phyloP scores from a whole-genome alignment of 176 grass and related monocot species.

The Puya raimondii region DNA sequence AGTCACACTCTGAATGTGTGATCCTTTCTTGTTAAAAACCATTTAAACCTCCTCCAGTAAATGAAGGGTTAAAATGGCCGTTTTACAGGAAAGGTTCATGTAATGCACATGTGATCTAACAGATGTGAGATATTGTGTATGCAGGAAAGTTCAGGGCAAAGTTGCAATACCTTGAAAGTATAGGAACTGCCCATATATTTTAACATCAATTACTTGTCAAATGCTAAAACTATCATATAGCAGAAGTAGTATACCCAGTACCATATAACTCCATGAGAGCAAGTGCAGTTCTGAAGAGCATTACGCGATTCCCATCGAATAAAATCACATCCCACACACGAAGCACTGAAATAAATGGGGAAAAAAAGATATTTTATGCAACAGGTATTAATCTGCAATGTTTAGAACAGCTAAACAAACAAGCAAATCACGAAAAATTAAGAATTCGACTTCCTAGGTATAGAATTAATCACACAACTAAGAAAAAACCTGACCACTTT shows the following conservation, averaged over 20 bases:
- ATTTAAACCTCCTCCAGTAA: too few species aligned
- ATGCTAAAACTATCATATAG: too few species aligned
- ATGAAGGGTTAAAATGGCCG: too few species aligned
- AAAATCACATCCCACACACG: slow-evolving; percentile 98
- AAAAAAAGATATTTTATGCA: not conserved
- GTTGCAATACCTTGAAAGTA: too few species aligned
- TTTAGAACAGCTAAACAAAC: slow-evolving; percentile 17
- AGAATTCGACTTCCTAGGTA: not conserved
- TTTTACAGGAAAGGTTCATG: not conserved
- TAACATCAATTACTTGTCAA: too few species aligned
- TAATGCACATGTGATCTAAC: not conserved
- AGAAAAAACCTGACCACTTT: slow-evolving; percentile 80
- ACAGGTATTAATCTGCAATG: not conserved
- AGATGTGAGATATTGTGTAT: not conserved
- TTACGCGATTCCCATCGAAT: slow-evolving; percentile 85
- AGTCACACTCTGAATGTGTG: too few species aligned
- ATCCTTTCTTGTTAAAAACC: too few species aligned
- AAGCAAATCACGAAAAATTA: slow-evolving; percentile 10
- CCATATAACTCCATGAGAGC: slow-evolving; percentile 97
- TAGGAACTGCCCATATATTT: too few species aligned
- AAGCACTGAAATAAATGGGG: slow-evolving; percentile 69
- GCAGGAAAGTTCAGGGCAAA: too few species aligned
- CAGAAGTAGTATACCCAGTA: slow-evolving; percentile 29
- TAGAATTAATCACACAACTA: slow-evolving; percentile 10
- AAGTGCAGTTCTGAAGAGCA: slow-evolving; percentile 86